A percentile compares a stretch with the other conserved stretches of the same genome.
Conservation (phyloP, 2,329 filamentous ascomycete genomes). For the Colletotrichum sp. region DNA sequence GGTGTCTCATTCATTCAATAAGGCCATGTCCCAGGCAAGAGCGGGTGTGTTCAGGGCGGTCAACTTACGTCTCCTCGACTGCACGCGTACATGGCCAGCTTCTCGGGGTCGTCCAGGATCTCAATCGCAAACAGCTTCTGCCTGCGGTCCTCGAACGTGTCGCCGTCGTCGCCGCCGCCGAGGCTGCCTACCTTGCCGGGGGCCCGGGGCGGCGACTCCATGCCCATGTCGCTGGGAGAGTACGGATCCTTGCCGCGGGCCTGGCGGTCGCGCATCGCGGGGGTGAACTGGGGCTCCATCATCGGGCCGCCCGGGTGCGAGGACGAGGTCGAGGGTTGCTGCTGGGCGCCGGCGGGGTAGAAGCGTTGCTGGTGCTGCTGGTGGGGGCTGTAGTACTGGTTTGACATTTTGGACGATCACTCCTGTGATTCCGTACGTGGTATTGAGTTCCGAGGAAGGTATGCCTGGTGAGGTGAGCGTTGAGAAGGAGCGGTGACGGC, state of each 20-base stretch:
- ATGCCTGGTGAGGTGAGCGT: background rate
- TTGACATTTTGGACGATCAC: background rate
- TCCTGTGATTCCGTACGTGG: background rate
- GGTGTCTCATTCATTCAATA: background rate
- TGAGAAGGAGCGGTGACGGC: background rate
- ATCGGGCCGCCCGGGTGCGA: background rate
- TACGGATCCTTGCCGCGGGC: constrained; percentile 65
- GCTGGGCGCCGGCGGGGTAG: constrained; percentile 4
- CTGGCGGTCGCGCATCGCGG: constrained; percentile 62
- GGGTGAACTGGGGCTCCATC: constrained; percentile 43
- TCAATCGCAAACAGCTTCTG: constrained; percentile 54
- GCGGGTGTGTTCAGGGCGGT: too few relatives aligned
- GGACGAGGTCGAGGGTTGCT: constrained; percentile 2
- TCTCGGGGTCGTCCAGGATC: constrained; percentile 62
- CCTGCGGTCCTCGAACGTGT: constrained; percentile 48
- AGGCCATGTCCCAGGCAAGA: background rate
- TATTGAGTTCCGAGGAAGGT: background rate
- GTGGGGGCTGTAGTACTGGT: constrained; percentile 8
- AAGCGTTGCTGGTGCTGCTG: constrained; percentile 1
- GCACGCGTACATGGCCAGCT: constrained; percentile 64
- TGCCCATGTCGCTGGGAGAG: constrained; percentile 30
- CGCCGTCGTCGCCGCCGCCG: constrained; percentile 27
- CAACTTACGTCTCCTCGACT: constrained; percentile 57
- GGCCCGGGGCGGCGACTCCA: constrained; percentile 8
- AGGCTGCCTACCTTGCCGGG: background rate